A percentile compares a stretch with the other conserved stretches of the same genome.
Evolutionary conservation across 306 rosid species (phyloP).

Genomic region (Prunus kanzakura): DNA sequence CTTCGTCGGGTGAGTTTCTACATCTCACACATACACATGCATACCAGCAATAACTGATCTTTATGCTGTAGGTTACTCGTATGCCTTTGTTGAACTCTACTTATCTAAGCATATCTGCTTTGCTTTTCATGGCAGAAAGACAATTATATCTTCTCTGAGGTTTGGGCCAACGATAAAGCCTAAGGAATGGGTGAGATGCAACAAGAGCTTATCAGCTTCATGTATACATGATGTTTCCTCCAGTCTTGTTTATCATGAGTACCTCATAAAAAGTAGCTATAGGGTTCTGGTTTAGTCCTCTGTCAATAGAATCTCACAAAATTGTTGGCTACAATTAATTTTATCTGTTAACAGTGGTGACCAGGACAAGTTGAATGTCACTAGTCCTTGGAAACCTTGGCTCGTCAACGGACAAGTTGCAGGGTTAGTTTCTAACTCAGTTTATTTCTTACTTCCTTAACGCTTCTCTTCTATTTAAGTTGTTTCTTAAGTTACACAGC

Average conservation of each 20-base stretch:
- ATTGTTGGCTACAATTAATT: too few relatives aligned
- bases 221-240: constrained; percentile 13
- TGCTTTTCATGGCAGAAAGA: background rate
- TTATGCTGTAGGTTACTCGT: too few relatives aligned
- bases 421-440: too few relatives aligned
- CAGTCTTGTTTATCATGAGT: constrained; percentile 16
- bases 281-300: constrained; percentile 18
- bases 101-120: background rate
- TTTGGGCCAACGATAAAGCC: background rate
- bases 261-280: constrained; percentile 20
- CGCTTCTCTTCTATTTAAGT: too few relatives aligned
- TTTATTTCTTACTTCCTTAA: too few relatives aligned
- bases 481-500: too few relatives aligned
- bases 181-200: constrained; percentile 34
- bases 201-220: background rate
- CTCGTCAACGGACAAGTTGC: too few relatives aligned
- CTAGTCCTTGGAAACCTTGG: too few relatives aligned
- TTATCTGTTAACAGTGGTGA: too few relatives aligned
- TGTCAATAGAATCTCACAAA: too few relatives aligned
- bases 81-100: background rate
- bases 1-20: background rate
- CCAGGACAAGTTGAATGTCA: too few relatives aligned
- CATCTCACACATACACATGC: background rate
- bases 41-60: too few relatives aligned
- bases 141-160: background rate